Percentiles rank a stretch among this genome's conserved stretches.
These are phyloP conservation scores for Helianthus tuberosus DNA, from an alignment of 129 eudicot genomes.

Conservation along the genomic window DNA sequence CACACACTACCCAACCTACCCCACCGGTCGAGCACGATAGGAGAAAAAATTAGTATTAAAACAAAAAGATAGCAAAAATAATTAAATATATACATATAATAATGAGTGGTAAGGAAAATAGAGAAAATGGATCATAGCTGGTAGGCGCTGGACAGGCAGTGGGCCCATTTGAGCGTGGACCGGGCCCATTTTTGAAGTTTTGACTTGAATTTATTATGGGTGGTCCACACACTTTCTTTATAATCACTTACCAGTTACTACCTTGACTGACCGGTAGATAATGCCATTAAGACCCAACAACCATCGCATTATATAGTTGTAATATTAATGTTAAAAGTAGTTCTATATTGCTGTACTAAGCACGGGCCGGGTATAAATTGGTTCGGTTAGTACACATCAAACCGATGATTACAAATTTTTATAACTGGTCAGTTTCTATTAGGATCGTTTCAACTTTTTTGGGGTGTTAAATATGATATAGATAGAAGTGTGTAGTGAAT, in stretches of 20 bases:
- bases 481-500: background rate
- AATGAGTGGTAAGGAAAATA: background rate
- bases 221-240: background rate
- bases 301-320: background rate
- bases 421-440: too few species aligned
- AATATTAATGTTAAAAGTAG: too few species aligned
- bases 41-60: too few species aligned
- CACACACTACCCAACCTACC: too few species aligned
- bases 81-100: too few species aligned
- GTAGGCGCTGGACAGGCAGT: background rate
- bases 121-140: background rate
- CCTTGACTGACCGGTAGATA: slow-evolving; percentile 3
- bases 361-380: too few species aligned
- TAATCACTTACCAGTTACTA: background rate
- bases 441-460: background rate
- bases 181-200: background rate
- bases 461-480: background rate
- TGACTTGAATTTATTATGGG: background rate
- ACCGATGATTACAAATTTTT: too few species aligned
- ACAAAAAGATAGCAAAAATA: background rate
- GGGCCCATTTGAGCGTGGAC: background rate
- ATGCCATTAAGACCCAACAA: background rate
- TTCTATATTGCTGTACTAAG: too few species aligned
- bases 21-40: too few species aligned
- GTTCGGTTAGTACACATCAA: too few species aligned